Conservation (phyloP, 768 basidiomycete species). For the Boletus edulis region DNA sequence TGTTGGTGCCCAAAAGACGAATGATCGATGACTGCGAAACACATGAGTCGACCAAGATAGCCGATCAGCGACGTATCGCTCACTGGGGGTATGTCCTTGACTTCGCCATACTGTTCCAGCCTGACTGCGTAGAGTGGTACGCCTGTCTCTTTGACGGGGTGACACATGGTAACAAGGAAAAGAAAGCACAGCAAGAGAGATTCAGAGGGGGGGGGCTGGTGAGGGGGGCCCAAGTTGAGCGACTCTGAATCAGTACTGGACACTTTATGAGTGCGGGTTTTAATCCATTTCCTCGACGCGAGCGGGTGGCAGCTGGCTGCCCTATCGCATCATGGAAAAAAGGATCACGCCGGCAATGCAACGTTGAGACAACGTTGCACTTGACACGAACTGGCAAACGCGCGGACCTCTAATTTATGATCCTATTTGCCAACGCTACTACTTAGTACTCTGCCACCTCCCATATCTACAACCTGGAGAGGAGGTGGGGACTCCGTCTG, state of each 20-base stretch:
- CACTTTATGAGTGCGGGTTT: constrained; percentile 1
- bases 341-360: constrained; percentile 18
- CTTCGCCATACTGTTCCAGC: constrained; percentile 27
- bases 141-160: constrained; percentile 21
- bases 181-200: not conserved
- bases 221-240: too few relatives aligned
- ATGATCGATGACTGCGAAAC: constrained; percentile 29
- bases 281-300: constrained; percentile 5
- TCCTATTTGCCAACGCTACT: not conserved
- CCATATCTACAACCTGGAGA: not conserved
- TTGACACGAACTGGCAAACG: constrained; percentile 15
- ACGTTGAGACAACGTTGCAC: constrained; percentile 32
- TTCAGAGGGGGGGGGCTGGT: not conserved
- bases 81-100: constrained; percentile 30
- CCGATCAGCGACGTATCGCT: constrained; percentile 5
- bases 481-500: too few relatives aligned
- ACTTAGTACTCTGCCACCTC: too few relatives aligned
- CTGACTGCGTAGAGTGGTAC: constrained; percentile 23
- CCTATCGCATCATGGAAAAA: constrained; percentile 6
- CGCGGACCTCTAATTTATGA: constrained; percentile 6
- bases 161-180: constrained; percentile 10
- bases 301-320: constrained; percentile 5
- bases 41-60: not conserved
- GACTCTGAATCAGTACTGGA: not conserved
- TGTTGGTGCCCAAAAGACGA: constrained; percentile 28